phyloP scores from a whole-genome alignment of 441 rosid species.

The Aquilaria agallochum region DNA sequence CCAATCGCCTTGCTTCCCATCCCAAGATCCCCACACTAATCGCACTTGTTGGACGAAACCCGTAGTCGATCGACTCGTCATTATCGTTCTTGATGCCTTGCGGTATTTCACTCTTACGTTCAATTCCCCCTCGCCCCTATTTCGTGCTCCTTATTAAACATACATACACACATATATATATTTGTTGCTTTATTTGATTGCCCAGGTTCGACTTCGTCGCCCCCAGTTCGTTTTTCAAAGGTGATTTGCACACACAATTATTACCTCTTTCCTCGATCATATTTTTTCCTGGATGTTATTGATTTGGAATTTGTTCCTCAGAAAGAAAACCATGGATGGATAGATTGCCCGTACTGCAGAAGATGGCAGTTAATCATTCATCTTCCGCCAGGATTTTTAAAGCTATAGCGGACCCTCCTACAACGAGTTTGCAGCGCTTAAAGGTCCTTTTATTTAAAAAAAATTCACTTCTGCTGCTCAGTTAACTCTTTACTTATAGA shows the following conservation, averaged over 20 bases:
- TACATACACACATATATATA: not conserved
- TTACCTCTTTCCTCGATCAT: not conserved
- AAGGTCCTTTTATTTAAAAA: conserved; percentile 36
- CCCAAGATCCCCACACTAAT: conserved; percentile 6
- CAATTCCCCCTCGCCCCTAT: not conserved
- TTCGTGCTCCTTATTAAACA: not conserved
- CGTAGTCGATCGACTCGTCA: conserved; percentile 66
- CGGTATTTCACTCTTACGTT: conserved; percentile 30
- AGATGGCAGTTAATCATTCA: conserved; percentile 50
- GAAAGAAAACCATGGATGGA: conserved; percentile 95
- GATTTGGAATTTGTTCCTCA: conserved; percentile 8
- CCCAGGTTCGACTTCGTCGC: conserved; percentile 85
- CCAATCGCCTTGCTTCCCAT: conserved; percentile 56
- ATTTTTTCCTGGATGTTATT: not conserved
- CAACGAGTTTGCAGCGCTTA: conserved; percentile 92
- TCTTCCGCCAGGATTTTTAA: conserved; percentile 83
- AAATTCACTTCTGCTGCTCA: not conserved
- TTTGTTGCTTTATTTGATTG: not conserved
- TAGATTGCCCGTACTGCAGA: conserved; percentile 62
- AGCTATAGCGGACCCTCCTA: conserved; percentile 97
- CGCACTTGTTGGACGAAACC: conserved; percentile 70
- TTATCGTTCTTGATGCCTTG: conserved; percentile 87
- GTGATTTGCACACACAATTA: conserved; percentile 19
- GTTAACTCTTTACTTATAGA: not conserved
- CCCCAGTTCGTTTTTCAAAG: conserved; percentile 71